Evolutionary conservation across 2,329 filamentous ascomycete species (phyloP), one percentile per base, ranked within the genome.

Genomic region (Ophiostoma piceae): DNA sequence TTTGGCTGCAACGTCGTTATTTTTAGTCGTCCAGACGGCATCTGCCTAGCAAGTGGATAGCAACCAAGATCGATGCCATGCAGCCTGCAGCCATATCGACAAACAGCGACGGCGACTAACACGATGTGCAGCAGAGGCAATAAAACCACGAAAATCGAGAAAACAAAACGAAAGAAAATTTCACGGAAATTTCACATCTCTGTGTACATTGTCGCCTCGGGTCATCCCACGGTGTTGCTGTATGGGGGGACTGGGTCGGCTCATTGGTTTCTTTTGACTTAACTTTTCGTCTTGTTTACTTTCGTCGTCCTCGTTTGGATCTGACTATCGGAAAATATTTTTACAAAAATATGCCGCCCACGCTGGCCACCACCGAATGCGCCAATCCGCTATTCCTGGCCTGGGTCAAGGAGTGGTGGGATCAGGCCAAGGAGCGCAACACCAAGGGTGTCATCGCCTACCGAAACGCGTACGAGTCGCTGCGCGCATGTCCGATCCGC

Each of bases 351-450:
- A 62, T 57, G 51, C n/a, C 51, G 8, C 9, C 51, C 51, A 14
- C 12, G 22, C 26, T 22, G 9, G 7, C 43, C 47, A 66, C 65
- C 29, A 57, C 51, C 22, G 79, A 77, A 29, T 89, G 86, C 73
- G 84, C 87, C 19, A 95, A 95, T 74, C 88, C 91, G 5, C 82
- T 92, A 57, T 83, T 92, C 9, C 83, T 94, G 12, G 80, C 81
- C 73, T 94, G 90, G 88, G 87, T 94, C 67, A 89, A 91, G 75
- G 90, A 93, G 80, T 92, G 89, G 90, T 84, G 90, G 67, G 89
- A 93, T 64, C 77, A 85, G 57, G 91, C 90, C 14, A 83, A 85
- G 67, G 87, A 92, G 74, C 85, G 65, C 65, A 92, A 90, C 76
- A 86, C 87, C 22, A 92, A 92, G 76, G 90, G 89, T 29, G 79